Evolutionary conservation across 2,329 filamentous ascomycete species (phyloP).

Genomic region (Zymoseptoria crescenta): DNA sequence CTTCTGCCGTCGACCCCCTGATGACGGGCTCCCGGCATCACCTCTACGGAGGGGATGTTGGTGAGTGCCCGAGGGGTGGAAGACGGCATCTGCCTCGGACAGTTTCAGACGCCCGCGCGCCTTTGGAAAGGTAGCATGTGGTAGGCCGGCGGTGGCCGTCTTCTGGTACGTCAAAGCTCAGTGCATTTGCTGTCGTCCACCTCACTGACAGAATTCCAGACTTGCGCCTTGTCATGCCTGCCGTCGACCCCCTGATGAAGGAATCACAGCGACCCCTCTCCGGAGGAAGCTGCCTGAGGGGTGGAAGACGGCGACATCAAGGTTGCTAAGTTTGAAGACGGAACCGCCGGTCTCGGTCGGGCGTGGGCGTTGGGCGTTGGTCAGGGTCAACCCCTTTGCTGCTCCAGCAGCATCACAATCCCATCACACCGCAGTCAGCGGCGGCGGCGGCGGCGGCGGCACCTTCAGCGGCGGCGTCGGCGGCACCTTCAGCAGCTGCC

Average conservation of each 20-base stretch:
- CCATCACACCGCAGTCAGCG: no score
- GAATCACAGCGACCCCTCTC: background rate
- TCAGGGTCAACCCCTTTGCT: background rate
- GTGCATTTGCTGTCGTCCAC: background rate
- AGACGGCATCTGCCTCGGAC: no score
- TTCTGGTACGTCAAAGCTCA: background rate
- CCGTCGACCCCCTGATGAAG: background rate
- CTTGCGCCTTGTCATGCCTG: background rate
- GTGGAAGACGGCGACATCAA: background rate
- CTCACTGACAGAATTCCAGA: background rate
- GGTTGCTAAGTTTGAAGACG: background rate
- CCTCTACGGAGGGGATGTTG: no score
- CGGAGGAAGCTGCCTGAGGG: background rate
- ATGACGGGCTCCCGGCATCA: no score
- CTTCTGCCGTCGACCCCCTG: no score
- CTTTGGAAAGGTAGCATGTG: background rate
- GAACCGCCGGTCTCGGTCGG: background rate
- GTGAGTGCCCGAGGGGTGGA: no score
- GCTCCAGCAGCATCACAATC: no score
- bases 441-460: no score
- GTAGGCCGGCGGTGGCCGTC: background rate
- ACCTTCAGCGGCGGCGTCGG: no score
- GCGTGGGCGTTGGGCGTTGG: background rate
- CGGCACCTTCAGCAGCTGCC: no score
- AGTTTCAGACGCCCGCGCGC: no score